phyloP scores from a whole-genome alignment of 2,329 filamentous ascomycete genomes.

The Penicillium nordicum region DNA sequence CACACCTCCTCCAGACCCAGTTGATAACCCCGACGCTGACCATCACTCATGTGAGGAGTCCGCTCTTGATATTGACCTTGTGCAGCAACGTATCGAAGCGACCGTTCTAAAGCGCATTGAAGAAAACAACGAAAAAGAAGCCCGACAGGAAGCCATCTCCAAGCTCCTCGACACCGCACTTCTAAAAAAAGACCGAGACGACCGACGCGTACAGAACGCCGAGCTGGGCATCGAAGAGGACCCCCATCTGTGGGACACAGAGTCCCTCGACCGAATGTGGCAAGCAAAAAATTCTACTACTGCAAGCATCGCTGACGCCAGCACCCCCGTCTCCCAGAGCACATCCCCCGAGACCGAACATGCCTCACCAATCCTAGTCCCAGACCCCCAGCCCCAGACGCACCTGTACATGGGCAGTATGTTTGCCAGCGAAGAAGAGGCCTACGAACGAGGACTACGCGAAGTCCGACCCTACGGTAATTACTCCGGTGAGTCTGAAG shows the following conservation, averaged over 20 bases:
- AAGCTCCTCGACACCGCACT: constrained; percentile 1
- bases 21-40: neutral
- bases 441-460: neutral
- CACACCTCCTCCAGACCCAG: neutral
- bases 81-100: constrained; percentile 8
- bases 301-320: neutral
- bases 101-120: constrained; percentile 3
- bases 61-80: neutral
- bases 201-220: neutral
- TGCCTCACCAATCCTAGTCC: too few relatives aligned
- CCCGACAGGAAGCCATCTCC: neutral
- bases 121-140: neutral
- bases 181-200: neutral
- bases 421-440: neutral
- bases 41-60: neutral
- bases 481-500: neutral
- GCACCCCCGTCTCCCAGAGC: neutral
- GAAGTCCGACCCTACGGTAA: neutral
- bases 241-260: constrained; percentile 3
- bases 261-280: neutral
- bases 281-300: neutral
- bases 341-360: neutral
- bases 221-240: constrained; percentile 5
- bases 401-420: neutral
- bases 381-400: neutral